Base-by-base conservation (phyloP, 2,329 filamentous ascomycete genomes). In the Celoporthe dispersa region DNA sequence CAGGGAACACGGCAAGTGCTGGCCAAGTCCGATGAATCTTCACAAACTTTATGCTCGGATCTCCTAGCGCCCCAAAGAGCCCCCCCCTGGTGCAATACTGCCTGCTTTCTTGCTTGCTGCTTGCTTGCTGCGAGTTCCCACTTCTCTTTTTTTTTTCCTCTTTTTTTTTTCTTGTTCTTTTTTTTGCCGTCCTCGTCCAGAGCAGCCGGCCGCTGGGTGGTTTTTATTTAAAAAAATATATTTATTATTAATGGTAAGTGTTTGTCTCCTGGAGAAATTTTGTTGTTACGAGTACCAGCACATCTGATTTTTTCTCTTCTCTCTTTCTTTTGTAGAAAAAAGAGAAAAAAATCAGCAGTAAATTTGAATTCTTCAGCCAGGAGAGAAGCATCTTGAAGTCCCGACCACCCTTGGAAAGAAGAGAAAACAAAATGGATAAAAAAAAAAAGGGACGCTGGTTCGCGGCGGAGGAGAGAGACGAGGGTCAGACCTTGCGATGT, bases 31-130 rank as follows among this genome's bases (percentile, higher is more conserved):
- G 65, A 68, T 67, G 65, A 70, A 68, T 68, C 70, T 69, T 68
- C 39, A 67, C 68, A 70, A 72, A 72, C 70, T 72, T 62, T 72
- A 72, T 72, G 66, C 68, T 70, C 68, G 70, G 68, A 68, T 70
- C 68, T 64, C 68, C 69, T 70, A 64, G 68, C 44, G 66, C 65
- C 62, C 61, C 39, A 48, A 64, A 66, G 59, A n/a, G 53, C 66
- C 57, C 67, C 69, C 66, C 63, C 57, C 31, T 63, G 63, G 39
- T 53, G 44, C 35, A 55, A 68, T 62, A 55, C 64, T n/a, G 44
- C 44, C n/a, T n/a, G n/a, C n/a, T n/a, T n/a, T n/a, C n/a, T n/a
- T 48, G 44, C 6, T 22, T n/a, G 19, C 44, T 48, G 19, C 44
- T 48, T 44, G 44, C 44, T 48, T 48, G 64, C 61, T 39, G 35